phyloP scores from a whole-genome alignment of 371 early-diverging fungal genomes.

The Rhizopus delemar region DNA sequence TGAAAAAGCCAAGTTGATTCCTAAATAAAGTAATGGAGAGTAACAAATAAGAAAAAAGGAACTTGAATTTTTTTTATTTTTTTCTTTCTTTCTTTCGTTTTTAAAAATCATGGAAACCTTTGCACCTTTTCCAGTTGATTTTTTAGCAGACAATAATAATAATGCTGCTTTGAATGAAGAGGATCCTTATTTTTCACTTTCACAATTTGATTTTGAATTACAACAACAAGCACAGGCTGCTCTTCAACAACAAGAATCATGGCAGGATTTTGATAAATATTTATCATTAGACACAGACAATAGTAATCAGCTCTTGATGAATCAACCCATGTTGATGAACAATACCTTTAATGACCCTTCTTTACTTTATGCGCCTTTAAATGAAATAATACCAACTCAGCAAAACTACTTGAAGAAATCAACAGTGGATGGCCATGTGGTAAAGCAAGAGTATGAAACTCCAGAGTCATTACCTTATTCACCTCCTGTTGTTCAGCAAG shows the following conservation, averaged over 20 bases:
- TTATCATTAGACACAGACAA: slow-evolving; percentile 24
- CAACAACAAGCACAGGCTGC: slow-evolving; percentile 50
- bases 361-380: slow-evolving; percentile 24
- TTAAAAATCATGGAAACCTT: slow-evolving; percentile 26
- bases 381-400: slow-evolving; percentile 17
- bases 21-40: not conserved
- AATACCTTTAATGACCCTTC: slow-evolving; percentile 12
- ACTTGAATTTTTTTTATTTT: slow-evolving; percentile 17
- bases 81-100: slow-evolving; percentile 1
- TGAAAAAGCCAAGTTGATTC: not conserved
- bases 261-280: slow-evolving; percentile 48
- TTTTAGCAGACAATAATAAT: slow-evolving; percentile 16
- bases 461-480: slow-evolving; percentile 29
- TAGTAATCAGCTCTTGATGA: slow-evolving; percentile 11
- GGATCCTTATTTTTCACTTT: slow-evolving; percentile 30
- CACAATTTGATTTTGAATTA: slow-evolving; percentile 43
- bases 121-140: slow-evolving; percentile 26
- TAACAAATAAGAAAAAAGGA: slow-evolving; percentile 21
- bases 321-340: not conserved
- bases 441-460: slow-evolving; percentile 29
- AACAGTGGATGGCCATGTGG: not conserved
- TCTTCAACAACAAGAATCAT: slow-evolving; percentile 34
- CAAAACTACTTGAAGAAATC: slow-evolving; percentile 7
- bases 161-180: slow-evolving; percentile 12
- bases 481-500: slow-evolving; percentile 13